A percentile compares a stretch with the other conserved stretches of the same genome.
Evolutionary conservation across 805 yeast genomes (phyloP).

Genomic region (Metschnikowia kunwiensis): DNA sequence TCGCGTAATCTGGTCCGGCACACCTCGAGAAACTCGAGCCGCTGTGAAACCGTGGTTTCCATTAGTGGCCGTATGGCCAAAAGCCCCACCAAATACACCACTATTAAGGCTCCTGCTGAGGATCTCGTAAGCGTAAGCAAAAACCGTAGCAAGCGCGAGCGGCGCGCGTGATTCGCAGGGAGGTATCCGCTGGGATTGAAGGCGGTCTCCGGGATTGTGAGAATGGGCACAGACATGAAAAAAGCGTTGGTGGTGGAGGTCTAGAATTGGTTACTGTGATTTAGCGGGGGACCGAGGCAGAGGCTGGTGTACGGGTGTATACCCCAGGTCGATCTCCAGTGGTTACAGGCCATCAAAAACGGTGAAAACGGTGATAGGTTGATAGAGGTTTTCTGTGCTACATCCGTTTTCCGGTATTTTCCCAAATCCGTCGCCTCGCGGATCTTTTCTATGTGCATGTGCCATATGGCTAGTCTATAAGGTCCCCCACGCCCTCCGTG

Average conservation of each 20-base stretch:
- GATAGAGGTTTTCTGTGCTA: too few species aligned
- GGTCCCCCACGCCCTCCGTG: conserved; percentile 25
- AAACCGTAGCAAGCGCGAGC: conserved; percentile 27
- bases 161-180: conserved; percentile 9
- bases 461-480: conserved; percentile 19
- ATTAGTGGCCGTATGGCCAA: conserved; percentile 36
- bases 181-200: conserved; percentile 31
- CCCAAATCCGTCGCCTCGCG: background rate
- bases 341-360: too few species aligned
- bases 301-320: too few species aligned
- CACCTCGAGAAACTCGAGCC: conserved; percentile 34
- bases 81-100: conserved; percentile 31
- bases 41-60: conserved; percentile 26
- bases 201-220: conserved; percentile 42
- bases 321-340: too few species aligned
- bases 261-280: too few species aligned
- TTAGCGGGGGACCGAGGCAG: too few species aligned
- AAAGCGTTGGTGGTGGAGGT: too few species aligned
- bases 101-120: conserved; percentile 29
- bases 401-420: too few species aligned
- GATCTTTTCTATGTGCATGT: conserved; percentile 10
- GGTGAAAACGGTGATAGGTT: too few species aligned
- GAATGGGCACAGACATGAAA: conserved; percentile 27
- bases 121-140: conserved; percentile 32
- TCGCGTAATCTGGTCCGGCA: conserved; percentile 34